Conservation (phyloP, 23 red algal species). For the Pyropia haitanensis region DNA sequence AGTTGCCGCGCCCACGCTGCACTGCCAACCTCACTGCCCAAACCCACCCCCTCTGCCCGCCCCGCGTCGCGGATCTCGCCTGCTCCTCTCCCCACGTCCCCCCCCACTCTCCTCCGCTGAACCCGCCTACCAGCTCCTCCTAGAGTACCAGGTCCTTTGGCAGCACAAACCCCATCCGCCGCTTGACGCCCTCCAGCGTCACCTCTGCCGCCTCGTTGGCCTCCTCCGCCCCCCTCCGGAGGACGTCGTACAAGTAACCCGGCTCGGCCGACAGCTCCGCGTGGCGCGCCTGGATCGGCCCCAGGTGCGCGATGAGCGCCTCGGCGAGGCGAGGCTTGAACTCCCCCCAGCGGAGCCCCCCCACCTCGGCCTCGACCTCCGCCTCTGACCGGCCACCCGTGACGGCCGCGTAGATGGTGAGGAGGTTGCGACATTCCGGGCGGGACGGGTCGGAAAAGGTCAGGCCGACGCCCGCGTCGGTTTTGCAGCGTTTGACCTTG, state of each 20-base stretch:
- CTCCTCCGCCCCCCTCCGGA: slow-evolving; percentile 50
- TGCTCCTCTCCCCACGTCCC: no score
- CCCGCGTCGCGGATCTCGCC: no score
- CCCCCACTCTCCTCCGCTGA: no score
- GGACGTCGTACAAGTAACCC: slow-evolving; percentile 37
- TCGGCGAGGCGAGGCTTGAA: slow-evolving; percentile 87
- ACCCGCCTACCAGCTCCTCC: no score
- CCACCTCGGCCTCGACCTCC: slow-evolving; percentile 50
- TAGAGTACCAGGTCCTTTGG: background rate
- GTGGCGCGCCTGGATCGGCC: slow-evolving; percentile 72
- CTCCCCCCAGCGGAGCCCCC: slow-evolving; percentile 55
- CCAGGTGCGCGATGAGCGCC: slow-evolving; percentile 49
- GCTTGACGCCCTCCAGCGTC: slow-evolving; percentile 55
- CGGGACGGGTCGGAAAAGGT: slow-evolving; percentile 65
- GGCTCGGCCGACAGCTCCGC: slow-evolving; percentile 58
- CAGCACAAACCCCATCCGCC: slow-evolving; percentile 74
- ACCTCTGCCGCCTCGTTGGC: slow-evolving; percentile 65
- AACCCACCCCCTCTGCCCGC: no score
- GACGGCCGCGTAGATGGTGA: slow-evolving; percentile 72
- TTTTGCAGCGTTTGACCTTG: slow-evolving; percentile 95
- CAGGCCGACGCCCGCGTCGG: slow-evolving; percentile 65
- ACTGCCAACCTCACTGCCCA: no score
- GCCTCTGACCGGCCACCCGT: slow-evolving; percentile 43
- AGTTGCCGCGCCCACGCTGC: no score
- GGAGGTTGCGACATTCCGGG: slow-evolving; percentile 91